Percentiles rank a stretch among this genome's conserved stretches.
These are phyloP conservation scores for Westerdykella ornata DNA, from an alignment of 2,329 filamentous ascomycete genomes.

Conservation along the genomic window DNA sequence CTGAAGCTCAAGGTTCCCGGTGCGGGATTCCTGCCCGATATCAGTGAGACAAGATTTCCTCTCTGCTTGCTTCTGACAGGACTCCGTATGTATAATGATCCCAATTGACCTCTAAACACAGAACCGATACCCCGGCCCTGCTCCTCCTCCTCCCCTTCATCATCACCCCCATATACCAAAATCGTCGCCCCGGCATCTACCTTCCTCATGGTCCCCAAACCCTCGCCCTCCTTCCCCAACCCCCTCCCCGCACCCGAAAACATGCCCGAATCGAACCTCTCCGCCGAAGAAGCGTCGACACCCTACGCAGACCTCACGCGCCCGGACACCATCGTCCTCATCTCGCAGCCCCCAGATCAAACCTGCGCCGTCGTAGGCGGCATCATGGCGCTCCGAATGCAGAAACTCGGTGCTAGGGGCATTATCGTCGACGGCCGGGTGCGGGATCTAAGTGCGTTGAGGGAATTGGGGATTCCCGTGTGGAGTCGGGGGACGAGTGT, in stretches of 20 bases:
- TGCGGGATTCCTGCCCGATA: slow-evolving; percentile 61
- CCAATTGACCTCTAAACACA: background rate
- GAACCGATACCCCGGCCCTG: slow-evolving; percentile 15
- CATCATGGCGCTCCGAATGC: slow-evolving; percentile 67
- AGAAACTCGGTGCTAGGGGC: slow-evolving; percentile 52
- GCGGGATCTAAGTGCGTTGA: slow-evolving; percentile 58
- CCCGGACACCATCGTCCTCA: slow-evolving; percentile 56
- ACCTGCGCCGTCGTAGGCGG: slow-evolving; percentile 68
- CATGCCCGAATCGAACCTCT: slow-evolving; percentile 22
- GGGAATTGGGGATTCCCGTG: slow-evolving; percentile 51
- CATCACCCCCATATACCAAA: slow-evolving; percentile 18
- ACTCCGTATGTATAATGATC: background rate
- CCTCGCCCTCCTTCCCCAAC: slow-evolving; percentile 37
- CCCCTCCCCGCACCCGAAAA: slow-evolving; percentile 30
- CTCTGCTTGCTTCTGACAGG: background rate
- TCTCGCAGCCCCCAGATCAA: slow-evolving; percentile 60
- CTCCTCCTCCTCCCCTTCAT: slow-evolving; percentile 18
- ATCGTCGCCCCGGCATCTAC: slow-evolving; percentile 53
- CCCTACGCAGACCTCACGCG: slow-evolving; percentile 64
- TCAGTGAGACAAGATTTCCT: slow-evolving; percentile 41
- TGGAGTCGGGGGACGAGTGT: slow-evolving; percentile 54
- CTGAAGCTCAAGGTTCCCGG: slow-evolving; percentile 61
- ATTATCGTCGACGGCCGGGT: slow-evolving; percentile 63
- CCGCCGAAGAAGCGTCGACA: slow-evolving; percentile 22
- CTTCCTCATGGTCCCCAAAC: slow-evolving; percentile 57